Base-by-base conservation (phyloP, 1,284 basidiomycete genomes). In the Ustilago xerochloae region DNA sequence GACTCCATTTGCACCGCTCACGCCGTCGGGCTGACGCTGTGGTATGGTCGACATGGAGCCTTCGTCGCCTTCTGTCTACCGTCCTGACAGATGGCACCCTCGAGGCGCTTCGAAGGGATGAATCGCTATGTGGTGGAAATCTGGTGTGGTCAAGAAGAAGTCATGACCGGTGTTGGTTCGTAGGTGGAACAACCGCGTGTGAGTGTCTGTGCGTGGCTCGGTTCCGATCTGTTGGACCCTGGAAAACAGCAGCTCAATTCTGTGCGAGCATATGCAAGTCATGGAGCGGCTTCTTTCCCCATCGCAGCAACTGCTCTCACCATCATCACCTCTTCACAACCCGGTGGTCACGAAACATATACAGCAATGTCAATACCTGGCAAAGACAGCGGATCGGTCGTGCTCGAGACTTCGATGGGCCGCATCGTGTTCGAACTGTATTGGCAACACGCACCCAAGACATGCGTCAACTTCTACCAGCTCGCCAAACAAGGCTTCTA, bases 401-500 rank as follows among this genome's bases (percentile, higher is more conserved):
- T 67, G 38, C 65, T 83, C 20, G 78, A 83, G 46, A 83, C 82
- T 0, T 76, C 79, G 20, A 74, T 78, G 71, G 82, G 82, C 13
- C 53, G 58, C 43, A 75, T 83, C 54, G 59, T 68, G 15, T 50
- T 81, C 32, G 82, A 83, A 55, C 67, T 83, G 4, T 83, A 83
- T 47, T 79, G 76, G 74, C 50, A 77, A 18, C 80, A 83, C 43
- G 78, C 82, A 10, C 81, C 82, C 2, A 75, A 75, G 59, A 78
- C 80, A 32, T 78, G 76, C 49, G 60, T 68, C 26, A 81, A 81
- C 60, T 83, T 83, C 51, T 77, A 71, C 47, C 74, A 80, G 55
- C 68, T 83, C 30, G 78, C 80, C 10, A 63, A 76, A 51, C 70
- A 80, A 33, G 82, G 82, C 26, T 83, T 81, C 63, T 82, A 82